Base-by-base conservation (phyloP, 1,139 yeast species). In the Candida sp. region DNA sequence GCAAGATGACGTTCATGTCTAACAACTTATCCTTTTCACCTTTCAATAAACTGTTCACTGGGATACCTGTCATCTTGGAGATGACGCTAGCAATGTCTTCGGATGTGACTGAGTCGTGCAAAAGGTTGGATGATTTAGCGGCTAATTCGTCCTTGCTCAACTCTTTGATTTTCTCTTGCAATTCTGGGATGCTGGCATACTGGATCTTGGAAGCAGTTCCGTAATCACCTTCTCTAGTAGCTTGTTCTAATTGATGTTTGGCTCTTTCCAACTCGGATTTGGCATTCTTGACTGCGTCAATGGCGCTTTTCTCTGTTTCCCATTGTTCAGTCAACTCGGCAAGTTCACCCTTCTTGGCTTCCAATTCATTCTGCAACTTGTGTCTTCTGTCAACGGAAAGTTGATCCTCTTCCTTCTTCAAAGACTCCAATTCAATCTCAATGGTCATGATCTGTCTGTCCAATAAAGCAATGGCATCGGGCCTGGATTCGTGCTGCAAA, bases 51-150 rank as follows among this genome's bases (percentile, higher is more conserved):
- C 92, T 90, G 57, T 86, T 88, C n/a, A 91, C 89, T 4, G 99
- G 99, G 44, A 94, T 92, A 37, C 98, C 98, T 0, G 99, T 94
- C 88, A 96, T 91, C 59, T 91, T 86, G 11, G 97, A 88, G 11
- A 94, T 89, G 5, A 94, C 99, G 53, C 84, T 79, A 0, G 98
- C 96, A 60, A 94, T 94, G 69, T 94, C 99, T 58, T 93, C 97
- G 1, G 97, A 81, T 0, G 97, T 90, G 3, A 94, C 98, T 0
- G 97, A 85, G 61, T 94, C 99, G 68, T 94, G 98, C 37, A 94
- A 72, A 51, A 94, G 72, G 25, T 63, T 64, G 11, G 52, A 45
- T 2, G 57, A 50, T 7, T 69, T 58, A 4, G 58, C 56, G 17
- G 60, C 55, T 9, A 58, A 55, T 37, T 58, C 63, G 30, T 39